Base-by-base conservation (phyloP, 2,329 filamentous ascomycete genomes). In the Epichloe gansuensis region DNA sequence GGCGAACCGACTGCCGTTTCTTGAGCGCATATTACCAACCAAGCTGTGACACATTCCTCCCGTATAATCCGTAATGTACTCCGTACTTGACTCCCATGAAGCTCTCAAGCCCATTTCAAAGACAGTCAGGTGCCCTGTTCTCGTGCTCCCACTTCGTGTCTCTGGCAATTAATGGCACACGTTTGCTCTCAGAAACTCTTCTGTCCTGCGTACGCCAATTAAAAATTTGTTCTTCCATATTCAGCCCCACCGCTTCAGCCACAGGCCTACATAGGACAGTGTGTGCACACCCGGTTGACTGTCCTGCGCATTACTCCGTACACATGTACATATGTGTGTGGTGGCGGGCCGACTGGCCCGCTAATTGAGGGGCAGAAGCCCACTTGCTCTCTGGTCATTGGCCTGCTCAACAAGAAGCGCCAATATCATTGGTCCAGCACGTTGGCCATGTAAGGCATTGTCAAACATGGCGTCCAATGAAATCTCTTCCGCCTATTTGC, bases 391-490 rank as follows among this genome's bases (percentile, higher is more conserved):
- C 21, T 11, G 15, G 9, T 34, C 3, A 54, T 54, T 56, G 48
- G 48, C 34, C 15, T 9, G 7, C 9, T 6, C 0, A 3, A 2
- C 5, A 6, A 1, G 3, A 4, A 4, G 15, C 23, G 4, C n/a
- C 6, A 15, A 3, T 1, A 2, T 47, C 15, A 57, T 54, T 57
- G 55, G 55, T 11, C 43, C 42, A 38, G 5, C 38, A 23, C 52
- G 48, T 45, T 41, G 48, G 48, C 50, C 17, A 35, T 41, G 34
- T 12, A 35, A n/a, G 34, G 34, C 12, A 11, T 43, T 25, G 28
- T 45, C 11, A n/a, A 31, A 46, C 55, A 50, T 56, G 53, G 51
- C 50, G 52, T 48, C 57, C 57, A 58, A 58, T 57, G 21, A 52
- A 6, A 28, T n/a, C 3, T 17, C 3, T 0, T 5, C 0, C n/a